phyloP scores from a whole-genome alignment of 345 rosid species.

The Streptanthus diversifolius region DNA sequence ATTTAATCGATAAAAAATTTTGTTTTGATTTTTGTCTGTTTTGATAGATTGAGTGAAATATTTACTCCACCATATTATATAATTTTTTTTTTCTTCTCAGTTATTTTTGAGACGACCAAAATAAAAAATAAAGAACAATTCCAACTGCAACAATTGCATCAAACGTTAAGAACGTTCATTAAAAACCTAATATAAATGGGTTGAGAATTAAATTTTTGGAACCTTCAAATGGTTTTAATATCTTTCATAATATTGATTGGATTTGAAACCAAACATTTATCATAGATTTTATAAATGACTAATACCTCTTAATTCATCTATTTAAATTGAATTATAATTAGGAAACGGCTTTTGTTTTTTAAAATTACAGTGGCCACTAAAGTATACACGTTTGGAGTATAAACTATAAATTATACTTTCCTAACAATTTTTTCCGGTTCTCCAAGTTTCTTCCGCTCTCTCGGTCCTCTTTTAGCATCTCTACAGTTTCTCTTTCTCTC shows the following conservation, averaged over 20 bases:
- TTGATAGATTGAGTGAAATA: background rate
- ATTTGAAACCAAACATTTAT: too few species aligned
- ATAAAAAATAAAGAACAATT: background rate
- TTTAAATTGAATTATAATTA: background rate
- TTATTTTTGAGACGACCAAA: too few species aligned
- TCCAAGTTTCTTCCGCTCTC: conserved; percentile 49
- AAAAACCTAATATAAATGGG: background rate
- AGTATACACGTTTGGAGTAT: conserved; percentile 40
- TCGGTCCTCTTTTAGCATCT: conserved; percentile 27
- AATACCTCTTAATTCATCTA: conserved; percentile 16
- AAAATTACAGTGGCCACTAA: conserved; percentile 32
- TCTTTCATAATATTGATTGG: too few species aligned
- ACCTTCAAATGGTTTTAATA: too few species aligned
- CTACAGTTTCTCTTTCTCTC: conserved; percentile 44
- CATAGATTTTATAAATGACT: too few species aligned
- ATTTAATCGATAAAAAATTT: background rate
- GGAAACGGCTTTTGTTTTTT: conserved; percentile 8
- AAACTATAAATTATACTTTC: conserved; percentile 56
- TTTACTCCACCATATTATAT: background rate
- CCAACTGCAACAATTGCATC: background rate
- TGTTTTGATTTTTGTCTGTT: background rate
- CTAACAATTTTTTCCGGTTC: conserved; percentile 51
- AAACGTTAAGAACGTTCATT: background rate
- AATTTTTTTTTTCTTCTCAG: too few species aligned
- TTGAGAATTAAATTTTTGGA: too few species aligned